Percentiles rank a stretch among this genome's conserved stretches.
These are phyloP conservation scores for Xylaria cubensis DNA, from an alignment of 495 filamentous ascomycete genomes.

Conservation along the genomic window DNA sequence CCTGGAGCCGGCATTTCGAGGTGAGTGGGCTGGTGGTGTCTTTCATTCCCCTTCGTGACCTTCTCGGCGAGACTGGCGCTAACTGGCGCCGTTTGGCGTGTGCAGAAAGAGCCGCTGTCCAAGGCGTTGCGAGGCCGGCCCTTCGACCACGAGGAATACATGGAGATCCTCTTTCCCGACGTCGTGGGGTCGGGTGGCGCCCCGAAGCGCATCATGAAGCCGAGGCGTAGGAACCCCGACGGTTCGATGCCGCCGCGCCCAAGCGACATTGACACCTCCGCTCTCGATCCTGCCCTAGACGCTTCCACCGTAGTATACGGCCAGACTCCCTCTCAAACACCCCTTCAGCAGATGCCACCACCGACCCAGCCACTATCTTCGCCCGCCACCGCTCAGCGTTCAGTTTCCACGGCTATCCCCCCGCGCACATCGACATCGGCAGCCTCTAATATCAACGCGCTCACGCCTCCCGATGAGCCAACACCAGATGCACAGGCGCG, in stretches of 20 bases:
- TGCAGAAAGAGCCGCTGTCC: conserved; percentile 55
- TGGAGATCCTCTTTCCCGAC: conserved; percentile 58
- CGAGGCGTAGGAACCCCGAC: conserved; percentile 48
- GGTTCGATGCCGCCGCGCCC: conserved; percentile 34
- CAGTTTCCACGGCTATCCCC: conserved; percentile 39
- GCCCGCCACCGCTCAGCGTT: conserved; percentile 32
- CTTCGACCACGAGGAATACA: conserved; percentile 59
- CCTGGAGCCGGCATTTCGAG: conserved; percentile 56
- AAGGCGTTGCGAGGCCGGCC: conserved; percentile 54
- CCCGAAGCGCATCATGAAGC: conserved; percentile 57
- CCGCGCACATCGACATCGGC: conserved; percentile 43
- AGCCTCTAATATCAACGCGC: conserved; percentile 44
- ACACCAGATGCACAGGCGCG: conserved; percentile 40
- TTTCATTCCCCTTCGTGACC: background rate
- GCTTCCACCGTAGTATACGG: conserved; percentile 25
- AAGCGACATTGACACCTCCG: conserved; percentile 30
- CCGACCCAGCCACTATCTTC: conserved; percentile 19
- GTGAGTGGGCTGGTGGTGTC: conserved; percentile 32
- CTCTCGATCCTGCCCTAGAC: conserved; percentile 37
- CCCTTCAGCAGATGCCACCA: conserved; percentile 29
- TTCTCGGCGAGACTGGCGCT: conserved; percentile 2
- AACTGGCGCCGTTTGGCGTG: conserved; percentile 6
- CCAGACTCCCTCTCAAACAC: conserved; percentile 34
- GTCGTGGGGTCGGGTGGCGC: conserved; percentile 58
- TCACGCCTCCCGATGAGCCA: conserved; percentile 58